Conservation (phyloP, 768 basidiomycete genomes). For the Pleurotus ostreatus region DNA sequence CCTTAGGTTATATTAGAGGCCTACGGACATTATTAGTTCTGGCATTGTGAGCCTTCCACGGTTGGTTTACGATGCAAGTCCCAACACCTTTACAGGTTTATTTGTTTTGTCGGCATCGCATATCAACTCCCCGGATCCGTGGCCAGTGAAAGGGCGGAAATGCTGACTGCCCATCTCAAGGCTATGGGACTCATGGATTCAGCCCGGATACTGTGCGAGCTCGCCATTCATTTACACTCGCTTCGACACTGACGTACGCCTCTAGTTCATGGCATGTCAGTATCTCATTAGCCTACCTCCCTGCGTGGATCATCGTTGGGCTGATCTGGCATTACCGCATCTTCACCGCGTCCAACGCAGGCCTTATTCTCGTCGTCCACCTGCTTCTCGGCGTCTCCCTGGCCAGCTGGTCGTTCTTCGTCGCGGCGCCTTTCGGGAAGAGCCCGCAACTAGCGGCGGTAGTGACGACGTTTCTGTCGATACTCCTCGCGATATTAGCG, state of each 20-base stretch:
- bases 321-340: constrained; percentile 64
- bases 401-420: constrained; percentile 69
- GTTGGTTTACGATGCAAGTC: not conserved
- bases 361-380: constrained; percentile 60
- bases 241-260: constrained; percentile 13
- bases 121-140: constrained; percentile 78
- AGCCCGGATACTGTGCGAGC: constrained; percentile 53
- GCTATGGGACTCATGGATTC: constrained; percentile 77
- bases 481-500: constrained; percentile 66
- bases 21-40: constrained; percentile 60
- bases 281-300: constrained; percentile 64
- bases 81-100: constrained; percentile 39
- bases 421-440: constrained; percentile 66
- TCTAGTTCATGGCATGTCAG: constrained; percentile 63
- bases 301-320: constrained; percentile 69
- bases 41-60: constrained; percentile 45
- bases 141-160: constrained; percentile 57
- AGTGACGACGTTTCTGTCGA: constrained; percentile 57
- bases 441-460: constrained; percentile 72
- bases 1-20: constrained; percentile 57
- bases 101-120: constrained; percentile 68
- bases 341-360: constrained; percentile 57
- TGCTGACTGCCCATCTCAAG: constrained; percentile 69
- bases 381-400: constrained; percentile 64
- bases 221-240: no score